Conservation (phyloP, 345 rosid species). For the Citrus glauca region DNA sequence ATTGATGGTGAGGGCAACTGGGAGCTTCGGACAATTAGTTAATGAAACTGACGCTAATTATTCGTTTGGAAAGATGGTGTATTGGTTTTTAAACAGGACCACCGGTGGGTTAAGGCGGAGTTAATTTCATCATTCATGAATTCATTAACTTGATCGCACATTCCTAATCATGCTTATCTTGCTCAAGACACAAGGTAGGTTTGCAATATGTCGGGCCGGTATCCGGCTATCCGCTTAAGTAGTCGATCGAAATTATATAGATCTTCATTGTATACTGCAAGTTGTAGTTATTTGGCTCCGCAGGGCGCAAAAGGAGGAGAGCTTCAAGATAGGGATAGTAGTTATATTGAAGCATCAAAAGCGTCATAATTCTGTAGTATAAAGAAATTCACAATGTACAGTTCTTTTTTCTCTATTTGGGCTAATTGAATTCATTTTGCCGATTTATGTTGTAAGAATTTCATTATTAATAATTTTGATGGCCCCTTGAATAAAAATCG, state of each 20-base stretch:
- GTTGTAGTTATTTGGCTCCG: neutral
- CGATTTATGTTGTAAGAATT: conserved; percentile 24
- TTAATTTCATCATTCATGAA: neutral
- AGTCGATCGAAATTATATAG: neutral
- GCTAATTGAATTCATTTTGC: neutral
- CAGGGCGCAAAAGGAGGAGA: neutral
- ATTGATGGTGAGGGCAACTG: conserved; percentile 96
- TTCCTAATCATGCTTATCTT: neutral
- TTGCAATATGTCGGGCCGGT: neutral
- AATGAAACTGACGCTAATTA: conserved; percentile 22
- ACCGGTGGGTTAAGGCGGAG: neutral
- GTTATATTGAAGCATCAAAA: neutral
- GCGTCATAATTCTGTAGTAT: conserved; percentile 5
- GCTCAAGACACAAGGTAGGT: neutral
- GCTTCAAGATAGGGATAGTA: neutral
- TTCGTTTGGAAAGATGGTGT: neutral
- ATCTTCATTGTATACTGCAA: neutral
- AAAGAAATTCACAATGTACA: conserved; percentile 18
- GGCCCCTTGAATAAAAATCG: conserved; percentile 20
- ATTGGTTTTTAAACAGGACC: neutral
- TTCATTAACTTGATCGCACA: neutral
- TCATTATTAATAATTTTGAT: conserved; percentile 10
- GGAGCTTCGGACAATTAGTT: conserved; percentile 77
- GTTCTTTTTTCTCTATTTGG: neutral
- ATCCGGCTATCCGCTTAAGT: neutral